Conservation (phyloP, 140 eudicot genomes). For the Stevia rebaudiana region DNA sequence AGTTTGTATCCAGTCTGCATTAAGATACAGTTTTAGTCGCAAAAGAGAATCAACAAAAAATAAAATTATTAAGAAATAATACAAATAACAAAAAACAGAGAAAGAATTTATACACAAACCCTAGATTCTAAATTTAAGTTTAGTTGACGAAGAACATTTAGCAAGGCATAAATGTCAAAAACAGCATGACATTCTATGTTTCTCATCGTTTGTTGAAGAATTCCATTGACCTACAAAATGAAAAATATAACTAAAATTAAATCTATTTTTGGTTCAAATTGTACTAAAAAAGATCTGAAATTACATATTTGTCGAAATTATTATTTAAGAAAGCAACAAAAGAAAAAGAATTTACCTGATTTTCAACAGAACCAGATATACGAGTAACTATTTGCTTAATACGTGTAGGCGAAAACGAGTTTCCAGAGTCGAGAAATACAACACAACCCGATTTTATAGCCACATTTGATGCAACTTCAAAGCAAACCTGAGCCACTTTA, state of each 20-base stretch:
- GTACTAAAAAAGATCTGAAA: background rate
- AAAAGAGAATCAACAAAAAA: background rate
- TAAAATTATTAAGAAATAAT: background rate
- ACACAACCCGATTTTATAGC: constrained; percentile 48
- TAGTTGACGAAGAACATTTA: constrained; percentile 58
- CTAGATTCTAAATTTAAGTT: constrained; percentile 37
- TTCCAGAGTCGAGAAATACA: constrained; percentile 72
- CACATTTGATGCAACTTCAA: constrained; percentile 61
- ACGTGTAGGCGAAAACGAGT: constrained; percentile 77
- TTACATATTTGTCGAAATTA: background rate
- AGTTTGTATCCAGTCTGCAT: constrained; percentile 37
- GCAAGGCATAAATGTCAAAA: constrained; percentile 59
- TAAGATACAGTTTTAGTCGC: constrained; percentile 4
- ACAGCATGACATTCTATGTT: constrained; percentile 55
- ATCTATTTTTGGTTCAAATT: background rate
- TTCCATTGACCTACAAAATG: constrained; percentile 35
- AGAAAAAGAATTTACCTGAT: constrained; percentile 20
- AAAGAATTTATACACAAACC: constrained; percentile 30
- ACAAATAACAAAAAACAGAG: background rate
- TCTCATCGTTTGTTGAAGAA: constrained; percentile 47
- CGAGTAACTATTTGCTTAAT: constrained; percentile 42
- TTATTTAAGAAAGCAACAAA: background rate
- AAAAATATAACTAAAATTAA: background rate
- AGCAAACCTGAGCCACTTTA: constrained; percentile 49
- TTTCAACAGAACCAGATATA: constrained; percentile 37